Percentiles rank a stretch among this genome's conserved stretches.
phyloP scores from a whole-genome alignment of 2,329 filamentous ascomycete species.

The Colletotrichum gigasporum region DNA sequence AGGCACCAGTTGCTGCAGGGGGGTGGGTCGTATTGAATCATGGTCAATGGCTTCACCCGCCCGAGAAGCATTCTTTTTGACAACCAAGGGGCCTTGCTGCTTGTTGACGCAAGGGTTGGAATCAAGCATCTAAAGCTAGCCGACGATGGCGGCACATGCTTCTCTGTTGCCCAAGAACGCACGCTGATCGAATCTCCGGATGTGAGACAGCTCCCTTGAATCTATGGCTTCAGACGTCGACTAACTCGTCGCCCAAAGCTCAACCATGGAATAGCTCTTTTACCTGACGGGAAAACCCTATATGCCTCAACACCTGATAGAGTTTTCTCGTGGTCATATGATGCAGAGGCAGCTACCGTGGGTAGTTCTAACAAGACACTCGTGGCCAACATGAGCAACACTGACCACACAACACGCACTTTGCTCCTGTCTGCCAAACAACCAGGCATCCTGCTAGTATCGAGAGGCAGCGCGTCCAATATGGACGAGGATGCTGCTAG shows the following conservation, averaged over 20 bases:
- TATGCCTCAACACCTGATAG: conserved; percentile 61
- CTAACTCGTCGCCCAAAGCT: conserved; percentile 41
- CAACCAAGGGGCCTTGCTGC: conserved; percentile 51
- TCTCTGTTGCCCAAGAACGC: conserved; percentile 42
- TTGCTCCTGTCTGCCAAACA: conserved; percentile 64
- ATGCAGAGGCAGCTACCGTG: conserved; percentile 57
- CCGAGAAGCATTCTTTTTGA: conserved; percentile 59
- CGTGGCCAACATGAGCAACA: conserved; percentile 63
- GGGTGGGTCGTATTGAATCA: conserved; percentile 55
- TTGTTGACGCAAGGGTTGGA: conserved; percentile 53
- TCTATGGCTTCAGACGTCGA: neutral
- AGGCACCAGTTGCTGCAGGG: conserved; percentile 46
- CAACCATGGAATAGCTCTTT: conserved; percentile 57
- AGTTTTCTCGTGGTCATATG: conserved; percentile 70
- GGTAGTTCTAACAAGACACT: conserved; percentile 52
- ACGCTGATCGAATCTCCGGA: neutral
- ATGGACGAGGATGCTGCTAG: conserved; percentile 61
- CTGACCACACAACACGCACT: conserved; percentile 71
- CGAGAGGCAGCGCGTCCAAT: conserved; percentile 67
- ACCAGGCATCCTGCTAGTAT: conserved; percentile 67
- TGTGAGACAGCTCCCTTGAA: neutral
- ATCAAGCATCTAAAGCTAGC: conserved; percentile 50
- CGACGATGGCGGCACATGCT: conserved; percentile 52
- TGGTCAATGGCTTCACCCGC: conserved; percentile 48
- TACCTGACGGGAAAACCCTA: conserved; percentile 48